phyloP scores from a whole-genome alignment of 2,329 filamentous ascomycete genomes.

The Penicillium carneum region DNA sequence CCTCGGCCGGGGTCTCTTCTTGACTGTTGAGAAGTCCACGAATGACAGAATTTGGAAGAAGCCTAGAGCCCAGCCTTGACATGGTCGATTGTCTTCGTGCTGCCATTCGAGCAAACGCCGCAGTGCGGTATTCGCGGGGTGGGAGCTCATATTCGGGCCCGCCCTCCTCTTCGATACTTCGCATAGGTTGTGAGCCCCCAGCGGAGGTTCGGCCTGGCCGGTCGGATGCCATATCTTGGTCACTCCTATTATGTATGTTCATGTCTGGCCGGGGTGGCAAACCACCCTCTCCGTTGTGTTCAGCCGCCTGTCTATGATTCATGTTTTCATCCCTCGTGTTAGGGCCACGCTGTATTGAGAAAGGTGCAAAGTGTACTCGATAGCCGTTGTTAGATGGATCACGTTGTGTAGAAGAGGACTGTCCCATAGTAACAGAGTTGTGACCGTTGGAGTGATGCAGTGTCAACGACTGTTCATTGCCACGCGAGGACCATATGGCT shows the following conservation, averaged over 20 bases:
- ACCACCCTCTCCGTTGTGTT: constrained; percentile 37
- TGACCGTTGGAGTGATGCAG: constrained; percentile 28
- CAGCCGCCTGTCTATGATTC: constrained; percentile 41
- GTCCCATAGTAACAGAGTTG: constrained; percentile 52
- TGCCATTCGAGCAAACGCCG: constrained; percentile 46
- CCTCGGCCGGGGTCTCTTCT: constrained; percentile 56
- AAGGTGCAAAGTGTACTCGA: constrained; percentile 33
- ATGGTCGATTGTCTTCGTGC: constrained; percentile 56
- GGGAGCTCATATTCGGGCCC: constrained; percentile 43
- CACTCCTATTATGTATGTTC: constrained; percentile 17
- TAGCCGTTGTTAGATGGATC: constrained; percentile 41
- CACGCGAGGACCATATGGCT: constrained; percentile 35
- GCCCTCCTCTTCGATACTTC: constrained; percentile 49
- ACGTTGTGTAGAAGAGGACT: constrained; percentile 53
- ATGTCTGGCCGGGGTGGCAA: constrained; percentile 29
- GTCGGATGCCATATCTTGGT: constrained; percentile 24
- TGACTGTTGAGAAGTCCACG: constrained; percentile 55
- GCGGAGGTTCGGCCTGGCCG: constrained; percentile 21
- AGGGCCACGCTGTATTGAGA: constrained; percentile 31
- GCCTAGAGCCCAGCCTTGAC: constrained; percentile 57
- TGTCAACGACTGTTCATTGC: constrained; percentile 41
- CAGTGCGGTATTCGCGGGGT: constrained; percentile 43
- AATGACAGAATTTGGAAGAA: constrained; percentile 57
- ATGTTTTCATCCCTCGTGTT: constrained; percentile 47
- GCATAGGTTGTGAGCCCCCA: constrained; percentile 36